These are phyloP conservation scores for Linum lewisii DNA, from an alignment of 345 rosid species.

Conservation along the genomic window DNA sequence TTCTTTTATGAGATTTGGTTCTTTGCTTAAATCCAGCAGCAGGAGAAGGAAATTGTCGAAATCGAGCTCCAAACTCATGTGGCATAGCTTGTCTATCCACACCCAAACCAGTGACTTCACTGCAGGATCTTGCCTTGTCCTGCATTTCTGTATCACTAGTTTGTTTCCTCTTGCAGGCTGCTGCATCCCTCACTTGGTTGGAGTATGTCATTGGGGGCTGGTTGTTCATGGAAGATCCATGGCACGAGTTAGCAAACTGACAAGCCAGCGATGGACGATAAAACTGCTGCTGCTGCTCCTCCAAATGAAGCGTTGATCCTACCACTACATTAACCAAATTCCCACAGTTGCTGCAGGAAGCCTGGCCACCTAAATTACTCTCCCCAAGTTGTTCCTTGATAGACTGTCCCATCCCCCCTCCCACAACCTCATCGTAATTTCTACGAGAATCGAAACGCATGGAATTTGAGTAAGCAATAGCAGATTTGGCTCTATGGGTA, in stretches of 20 bases:
- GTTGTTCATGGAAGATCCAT: no score
- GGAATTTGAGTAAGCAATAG: slow-evolving; percentile 39
- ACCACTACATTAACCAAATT: slow-evolving; percentile 38
- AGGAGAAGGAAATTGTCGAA: slow-evolving; percentile 8
- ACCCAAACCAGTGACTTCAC: slow-evolving; percentile 8
- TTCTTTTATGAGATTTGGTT: slow-evolving; percentile 21
- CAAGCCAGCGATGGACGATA: slow-evolving; percentile 14
- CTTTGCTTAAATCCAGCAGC: slow-evolving; percentile 19
- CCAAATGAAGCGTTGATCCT: slow-evolving; percentile 17
- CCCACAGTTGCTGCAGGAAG: slow-evolving; percentile 63
- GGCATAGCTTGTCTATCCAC: slow-evolving; percentile 20
- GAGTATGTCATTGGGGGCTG: slow-evolving; percentile 10
- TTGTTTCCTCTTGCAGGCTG: slow-evolving; percentile 21
- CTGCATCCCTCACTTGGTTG: slow-evolving; percentile 25
- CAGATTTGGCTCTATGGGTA: slow-evolving; percentile 43
- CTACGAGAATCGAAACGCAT: slow-evolving; percentile 10
- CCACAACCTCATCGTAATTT: slow-evolving; percentile 12
- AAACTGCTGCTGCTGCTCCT: slow-evolving; percentile 21
- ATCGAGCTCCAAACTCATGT: slow-evolving; percentile 18
- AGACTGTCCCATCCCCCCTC: slow-evolving; percentile 25
- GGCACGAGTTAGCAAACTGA: slow-evolving; percentile 15
- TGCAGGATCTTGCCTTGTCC: slow-evolving; percentile 8
- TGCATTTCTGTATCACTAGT: slow-evolving; percentile 14
- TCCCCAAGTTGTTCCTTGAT: slow-evolving; percentile 11
- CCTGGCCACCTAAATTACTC: neutral